Percentiles rank a stretch among this genome's conserved stretches.
These are phyloP conservation scores for Digitaria exilis DNA, from an alignment of 202 grass and related monocot genomes.

Conservation along the genomic window DNA sequence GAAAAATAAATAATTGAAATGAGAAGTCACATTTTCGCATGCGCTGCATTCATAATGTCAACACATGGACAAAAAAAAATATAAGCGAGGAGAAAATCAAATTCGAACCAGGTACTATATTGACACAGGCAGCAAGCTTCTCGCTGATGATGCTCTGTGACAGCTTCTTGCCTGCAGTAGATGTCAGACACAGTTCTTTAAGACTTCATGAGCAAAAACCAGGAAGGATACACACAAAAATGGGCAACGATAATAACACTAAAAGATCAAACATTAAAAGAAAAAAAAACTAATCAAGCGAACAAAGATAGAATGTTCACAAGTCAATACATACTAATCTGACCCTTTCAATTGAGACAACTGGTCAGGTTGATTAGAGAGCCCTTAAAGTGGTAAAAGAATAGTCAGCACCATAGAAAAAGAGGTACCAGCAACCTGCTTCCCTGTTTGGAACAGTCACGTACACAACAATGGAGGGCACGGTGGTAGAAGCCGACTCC, in stretches of 20 bases:
- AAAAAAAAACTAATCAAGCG: background rate
- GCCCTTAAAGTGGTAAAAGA: background rate
- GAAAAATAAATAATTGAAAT: conserved; percentile 11
- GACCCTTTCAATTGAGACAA: background rate
- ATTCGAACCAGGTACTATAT: conserved; percentile 75
- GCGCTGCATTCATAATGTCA: conserved; percentile 7
- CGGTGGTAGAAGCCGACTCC: conserved; percentile 60
- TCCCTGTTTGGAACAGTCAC: conserved; percentile 89
- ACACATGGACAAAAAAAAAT: background rate
- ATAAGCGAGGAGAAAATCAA: background rate
- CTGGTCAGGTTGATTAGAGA: background rate
- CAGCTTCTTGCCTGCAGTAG: conserved; percentile 66
- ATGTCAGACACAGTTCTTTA: background rate
- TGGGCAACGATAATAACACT: background rate
- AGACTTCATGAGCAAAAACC: background rate
- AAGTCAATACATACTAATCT: background rate
- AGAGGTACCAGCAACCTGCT: conserved; percentile 54
- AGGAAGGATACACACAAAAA: conserved; percentile 1
- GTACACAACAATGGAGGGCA: conserved; percentile 91
- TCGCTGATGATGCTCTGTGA: conserved; percentile 85
- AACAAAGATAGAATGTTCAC: background rate
- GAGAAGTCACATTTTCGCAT: conserved; percentile 1
- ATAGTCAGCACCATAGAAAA: background rate
- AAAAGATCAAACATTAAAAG: conserved; percentile 6
- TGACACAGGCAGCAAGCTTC: conserved; percentile 89